Percentiles rank a stretch among this genome's conserved stretches.
Conservation (phyloP, 768 basidiomycete species). For the Boletus pseudopeckii region DNA sequence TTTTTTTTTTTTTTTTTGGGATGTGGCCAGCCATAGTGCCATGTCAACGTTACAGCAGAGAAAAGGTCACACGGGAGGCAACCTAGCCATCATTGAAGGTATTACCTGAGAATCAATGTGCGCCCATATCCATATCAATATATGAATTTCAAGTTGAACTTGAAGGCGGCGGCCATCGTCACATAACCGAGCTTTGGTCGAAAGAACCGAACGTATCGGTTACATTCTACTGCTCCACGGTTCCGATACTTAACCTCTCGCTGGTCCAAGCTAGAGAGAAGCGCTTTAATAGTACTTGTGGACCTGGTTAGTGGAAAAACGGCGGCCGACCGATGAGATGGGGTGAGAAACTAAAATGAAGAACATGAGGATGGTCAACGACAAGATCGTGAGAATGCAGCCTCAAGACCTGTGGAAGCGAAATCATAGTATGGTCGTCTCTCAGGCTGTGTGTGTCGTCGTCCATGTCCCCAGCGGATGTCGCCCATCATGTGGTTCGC, state of each 20-base stretch:
- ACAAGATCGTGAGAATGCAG: neutral
- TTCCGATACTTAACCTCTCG: neutral
- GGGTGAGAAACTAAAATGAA: neutral
- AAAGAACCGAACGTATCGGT: neutral
- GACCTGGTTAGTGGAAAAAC: neutral
- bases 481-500: neutral
- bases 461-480: neutral
- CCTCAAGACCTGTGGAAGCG: neutral
- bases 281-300: too few relatives aligned
- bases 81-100: neutral
- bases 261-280: neutral
- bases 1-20: neutral
- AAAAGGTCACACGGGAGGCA: neutral
- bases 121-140: neutral
- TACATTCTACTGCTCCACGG: neutral
- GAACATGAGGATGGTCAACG: neutral
- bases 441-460: neutral
- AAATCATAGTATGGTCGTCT: neutral
- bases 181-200: neutral
- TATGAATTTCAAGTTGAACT: too few relatives aligned
- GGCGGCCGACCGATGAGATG: neutral
- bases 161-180: neutral
- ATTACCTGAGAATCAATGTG: neutral
- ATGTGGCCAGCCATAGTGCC: neutral
- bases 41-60: constrained; percentile 1